phyloP scores from a whole-genome alignment of 1,284 basidiomycete genomes.

The Pholiota adiposa region DNA sequence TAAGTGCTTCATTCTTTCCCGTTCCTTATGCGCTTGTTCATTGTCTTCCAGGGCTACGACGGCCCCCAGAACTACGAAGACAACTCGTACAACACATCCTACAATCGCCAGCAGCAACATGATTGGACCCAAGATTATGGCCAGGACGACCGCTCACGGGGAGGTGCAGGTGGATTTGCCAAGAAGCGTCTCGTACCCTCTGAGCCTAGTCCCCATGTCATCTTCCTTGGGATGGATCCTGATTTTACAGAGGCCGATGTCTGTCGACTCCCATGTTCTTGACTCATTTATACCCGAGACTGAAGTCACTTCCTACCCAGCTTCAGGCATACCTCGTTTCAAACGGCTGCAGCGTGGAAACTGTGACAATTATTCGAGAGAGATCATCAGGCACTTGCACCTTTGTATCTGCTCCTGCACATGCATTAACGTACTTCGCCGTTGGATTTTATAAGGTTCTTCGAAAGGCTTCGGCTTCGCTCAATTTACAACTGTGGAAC shows the following conservation, averaged over 20 bases:
- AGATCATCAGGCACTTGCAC: slow-evolving; percentile 90
- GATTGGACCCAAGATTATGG: slow-evolving; percentile 43
- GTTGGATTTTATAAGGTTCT: slow-evolving; percentile 74
- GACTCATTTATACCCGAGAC: slow-evolving; percentile 35
- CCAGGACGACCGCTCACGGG: slow-evolving; percentile 52
- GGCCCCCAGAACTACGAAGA: slow-evolving; percentile 43
- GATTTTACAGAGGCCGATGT: slow-evolving; percentile 92
- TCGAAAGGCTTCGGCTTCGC: slow-evolving; percentile 96
- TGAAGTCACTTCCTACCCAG: slow-evolving; percentile 52
- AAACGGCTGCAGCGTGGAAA: slow-evolving; percentile 76
- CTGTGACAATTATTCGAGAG: slow-evolving; percentile 92
- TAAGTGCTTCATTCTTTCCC: slow-evolving; percentile 38
- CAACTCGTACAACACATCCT: slow-evolving; percentile 18
- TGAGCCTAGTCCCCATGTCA: slow-evolving; percentile 86
- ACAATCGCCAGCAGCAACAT: slow-evolving; percentile 29
- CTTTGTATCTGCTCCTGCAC: slow-evolving; percentile 71
- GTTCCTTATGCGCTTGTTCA: slow-evolving; percentile 8
- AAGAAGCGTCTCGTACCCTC: slow-evolving; percentile 79
- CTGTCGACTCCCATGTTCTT: slow-evolving; percentile 50
- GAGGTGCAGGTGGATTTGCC: slow-evolving; percentile 43
- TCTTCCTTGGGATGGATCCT: slow-evolving; percentile 88
- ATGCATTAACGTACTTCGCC: slow-evolving; percentile 72
- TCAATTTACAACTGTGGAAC: slow-evolving; percentile 82
- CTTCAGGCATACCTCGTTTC: slow-evolving; percentile 78
- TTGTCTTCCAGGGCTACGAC: slow-evolving; percentile 50